phyloP scores from a whole-genome alignment of 257 asterid species.

The Lantana camara region DNA sequence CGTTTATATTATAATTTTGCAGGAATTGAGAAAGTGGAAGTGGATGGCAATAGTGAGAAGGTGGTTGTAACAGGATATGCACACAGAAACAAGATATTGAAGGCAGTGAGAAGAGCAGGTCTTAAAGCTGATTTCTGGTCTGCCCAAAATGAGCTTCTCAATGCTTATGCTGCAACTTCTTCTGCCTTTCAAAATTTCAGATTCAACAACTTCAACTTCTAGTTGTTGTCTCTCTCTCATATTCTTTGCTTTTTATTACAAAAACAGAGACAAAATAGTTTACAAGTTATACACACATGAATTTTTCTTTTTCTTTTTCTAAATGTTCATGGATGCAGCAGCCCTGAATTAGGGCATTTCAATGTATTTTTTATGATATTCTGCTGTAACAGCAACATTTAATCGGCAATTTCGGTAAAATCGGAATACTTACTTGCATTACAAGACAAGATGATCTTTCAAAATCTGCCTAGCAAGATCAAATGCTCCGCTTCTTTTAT shows the following conservation, averaged over 20 bases:
- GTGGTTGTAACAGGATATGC: constrained; percentile 47
- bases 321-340: too few relatives aligned
- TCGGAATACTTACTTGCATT: constrained; percentile 17
- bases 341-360: neutral
- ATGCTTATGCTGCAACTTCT: constrained; percentile 42
- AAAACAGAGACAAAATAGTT: too few relatives aligned
- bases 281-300: too few relatives aligned
- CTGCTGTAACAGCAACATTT: neutral
- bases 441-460: constrained; percentile 58
- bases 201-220: constrained; percentile 40
- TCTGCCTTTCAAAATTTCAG: constrained; percentile 32
- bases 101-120: constrained; percentile 48
- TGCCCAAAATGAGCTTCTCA: constrained; percentile 50
- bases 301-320: neutral
- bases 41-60: constrained; percentile 44
- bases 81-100: constrained; percentile 50
- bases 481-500: constrained; percentile 72
- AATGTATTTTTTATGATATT: neutral
- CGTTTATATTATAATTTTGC: too few relatives aligned
- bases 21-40: constrained; percentile 54
- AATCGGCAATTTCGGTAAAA: neutral
- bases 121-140: constrained; percentile 61
- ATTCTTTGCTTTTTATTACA: neutral
- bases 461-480: constrained; percentile 86
- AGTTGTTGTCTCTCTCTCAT: neutral